Conservation (phyloP, 179 eudicot species). For the Beta macrorhiza region DNA sequence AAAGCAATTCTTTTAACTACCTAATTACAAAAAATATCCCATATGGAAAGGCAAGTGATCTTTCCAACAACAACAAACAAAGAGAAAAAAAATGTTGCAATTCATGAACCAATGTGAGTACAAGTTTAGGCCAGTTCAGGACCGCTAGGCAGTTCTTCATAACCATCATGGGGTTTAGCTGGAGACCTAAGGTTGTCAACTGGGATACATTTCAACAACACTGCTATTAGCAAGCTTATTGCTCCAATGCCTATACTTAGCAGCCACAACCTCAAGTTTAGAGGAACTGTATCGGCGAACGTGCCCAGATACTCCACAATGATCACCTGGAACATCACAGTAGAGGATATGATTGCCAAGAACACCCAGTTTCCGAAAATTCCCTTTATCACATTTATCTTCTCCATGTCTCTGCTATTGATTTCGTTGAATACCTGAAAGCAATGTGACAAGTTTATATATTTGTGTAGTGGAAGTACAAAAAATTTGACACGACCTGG, state of each 20-base stretch:
- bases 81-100: too few species aligned
- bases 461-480: not conserved
- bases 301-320: slow-evolving; percentile 70
- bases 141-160: slow-evolving; percentile 66
- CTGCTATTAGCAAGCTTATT: slow-evolving; percentile 50
- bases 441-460: not conserved
- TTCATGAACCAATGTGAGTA: too few species aligned
- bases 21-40: too few species aligned
- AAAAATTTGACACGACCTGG: not conserved
- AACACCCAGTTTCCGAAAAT: slow-evolving; percentile 69
- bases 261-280: slow-evolving; percentile 53
- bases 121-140: slow-evolving; percentile 53
- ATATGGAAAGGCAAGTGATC: too few species aligned
- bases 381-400: slow-evolving; percentile 63
- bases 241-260: slow-evolving; percentile 61
- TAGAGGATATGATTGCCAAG: slow-evolving; percentile 45
- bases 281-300: slow-evolving; percentile 63
- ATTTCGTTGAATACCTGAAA: slow-evolving; percentile 80
- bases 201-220: slow-evolving; percentile 61
- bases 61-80: too few species aligned
- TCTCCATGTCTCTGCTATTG: slow-evolving; percentile 91
- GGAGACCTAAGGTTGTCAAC: slow-evolving; percentile 27
- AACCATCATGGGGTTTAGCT: slow-evolving; percentile 56
- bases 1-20: too few species aligned
- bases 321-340: slow-evolving; percentile 62